A percentile compares a stretch with the other conserved stretches of the same genome.
Conservation (phyloP, 305 asterid species). For the Salvia sclarea region DNA sequence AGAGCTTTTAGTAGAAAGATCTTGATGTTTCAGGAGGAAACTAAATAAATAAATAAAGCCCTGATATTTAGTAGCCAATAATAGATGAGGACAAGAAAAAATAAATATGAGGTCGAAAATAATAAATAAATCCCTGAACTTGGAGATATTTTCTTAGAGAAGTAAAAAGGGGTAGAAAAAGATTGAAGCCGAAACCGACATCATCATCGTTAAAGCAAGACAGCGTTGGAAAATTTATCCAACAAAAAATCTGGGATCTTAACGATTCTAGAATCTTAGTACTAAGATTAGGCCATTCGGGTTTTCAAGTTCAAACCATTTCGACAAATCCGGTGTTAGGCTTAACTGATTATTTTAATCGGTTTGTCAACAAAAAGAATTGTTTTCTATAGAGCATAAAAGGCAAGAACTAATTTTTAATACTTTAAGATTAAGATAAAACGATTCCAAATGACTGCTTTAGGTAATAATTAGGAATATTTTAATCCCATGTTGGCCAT, state of each 20-base stretch:
- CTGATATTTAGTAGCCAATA: too few species aligned
- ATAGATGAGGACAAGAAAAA: too few species aligned
- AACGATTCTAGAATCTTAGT: background rate
- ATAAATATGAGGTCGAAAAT: too few species aligned
- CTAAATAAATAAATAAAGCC: too few species aligned
- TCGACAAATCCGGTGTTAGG: background rate
- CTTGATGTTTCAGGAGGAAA: too few species aligned
- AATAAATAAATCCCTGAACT: too few species aligned
- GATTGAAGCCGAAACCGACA: background rate
- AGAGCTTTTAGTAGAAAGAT: too few species aligned
- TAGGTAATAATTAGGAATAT: slow-evolving; percentile 23
- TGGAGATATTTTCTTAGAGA: too few species aligned
- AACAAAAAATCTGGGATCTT: background rate
- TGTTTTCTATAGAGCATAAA: background rate
- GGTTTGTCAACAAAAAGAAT: background rate
- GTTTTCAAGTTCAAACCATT: background rate
- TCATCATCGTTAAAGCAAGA: background rate
- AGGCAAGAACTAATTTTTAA: background rate
- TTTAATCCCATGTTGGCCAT: slow-evolving; percentile 7
- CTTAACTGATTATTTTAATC: background rate
- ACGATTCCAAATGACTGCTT: background rate
- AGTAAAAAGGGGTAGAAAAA: too few species aligned
- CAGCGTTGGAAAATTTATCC: background rate
- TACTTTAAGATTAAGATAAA: background rate
- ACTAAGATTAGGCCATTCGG: background rate